Percentiles rank a stretch among this genome's conserved stretches.
Conservation (phyloP, 352 stramenopile species). For the Globisporangium ultimum region DNA sequence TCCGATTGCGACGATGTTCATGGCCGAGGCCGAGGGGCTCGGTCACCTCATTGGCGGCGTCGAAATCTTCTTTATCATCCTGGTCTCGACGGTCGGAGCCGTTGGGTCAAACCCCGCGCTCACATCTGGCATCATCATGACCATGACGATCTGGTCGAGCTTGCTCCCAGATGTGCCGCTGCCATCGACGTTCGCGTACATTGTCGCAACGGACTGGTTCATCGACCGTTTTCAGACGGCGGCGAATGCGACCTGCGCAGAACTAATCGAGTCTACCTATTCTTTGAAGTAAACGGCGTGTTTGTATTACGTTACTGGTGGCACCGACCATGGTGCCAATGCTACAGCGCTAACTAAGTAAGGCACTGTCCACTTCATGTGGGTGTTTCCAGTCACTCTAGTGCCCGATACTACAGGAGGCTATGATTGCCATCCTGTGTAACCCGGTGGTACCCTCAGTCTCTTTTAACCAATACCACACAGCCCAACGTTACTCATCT, state of each 20-base stretch:
- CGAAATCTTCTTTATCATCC: conserved; percentile 21
- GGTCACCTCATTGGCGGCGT: conserved; percentile 19
- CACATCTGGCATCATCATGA: conserved; percentile 15
- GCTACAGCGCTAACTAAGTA: no score
- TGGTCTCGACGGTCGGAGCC: conserved; percentile 24
- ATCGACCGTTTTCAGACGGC: conserved; percentile 52
- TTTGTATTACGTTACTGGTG: no score
- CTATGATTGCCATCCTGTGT: no score
- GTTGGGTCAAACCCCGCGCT: conserved; percentile 20
- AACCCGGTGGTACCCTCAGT: no score
- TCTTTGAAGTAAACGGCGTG: no score
- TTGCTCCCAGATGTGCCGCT: conserved; percentile 25
- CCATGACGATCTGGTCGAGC: conserved; percentile 28
- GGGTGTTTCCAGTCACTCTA: no score
- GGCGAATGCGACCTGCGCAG: conserved; percentile 46
- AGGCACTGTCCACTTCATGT: no score
- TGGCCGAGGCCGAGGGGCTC: conserved; percentile 19
- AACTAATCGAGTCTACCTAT: no score
- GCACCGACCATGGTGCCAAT: no score
- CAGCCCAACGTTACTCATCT: no score
- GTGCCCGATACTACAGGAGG: no score
- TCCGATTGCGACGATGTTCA: conserved; percentile 32
- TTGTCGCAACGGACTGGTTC: conserved; percentile 67
- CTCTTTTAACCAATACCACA: no score
- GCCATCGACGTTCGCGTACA: conserved; percentile 48